These are phyloP conservation scores for Suillus ampliporus DNA, from an alignment of 768 basidiomycete genomes.

Conservation along the genomic window DNA sequence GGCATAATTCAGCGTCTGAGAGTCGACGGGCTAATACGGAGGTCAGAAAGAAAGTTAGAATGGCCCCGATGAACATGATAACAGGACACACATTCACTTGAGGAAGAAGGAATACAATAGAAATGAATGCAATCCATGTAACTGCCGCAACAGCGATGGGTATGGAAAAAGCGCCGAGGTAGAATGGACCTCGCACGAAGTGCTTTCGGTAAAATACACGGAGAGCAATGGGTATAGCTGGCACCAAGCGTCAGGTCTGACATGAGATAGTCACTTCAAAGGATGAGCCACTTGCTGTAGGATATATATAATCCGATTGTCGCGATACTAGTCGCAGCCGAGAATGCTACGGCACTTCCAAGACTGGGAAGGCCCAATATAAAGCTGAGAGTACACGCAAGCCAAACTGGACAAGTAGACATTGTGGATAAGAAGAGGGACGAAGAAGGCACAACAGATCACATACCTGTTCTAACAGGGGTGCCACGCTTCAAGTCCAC, in stretches of 20 bases:
- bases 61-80: not conserved
- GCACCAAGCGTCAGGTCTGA: not conserved
- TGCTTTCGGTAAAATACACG: conserved; percentile 63
- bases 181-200: conserved; percentile 74
- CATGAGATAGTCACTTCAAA: not conserved
- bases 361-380: conserved; percentile 75
- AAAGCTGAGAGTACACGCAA: conserved; percentile 78
- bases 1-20: conserved; percentile 76
- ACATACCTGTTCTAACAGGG: conserved; percentile 69
- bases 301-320: conserved; percentile 81
- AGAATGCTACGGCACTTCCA: conserved; percentile 73
- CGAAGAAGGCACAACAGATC: not conserved
- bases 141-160: conserved; percentile 62
- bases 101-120: conserved; percentile 76
- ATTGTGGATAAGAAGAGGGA: too few relatives aligned
- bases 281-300: conserved; percentile 51
- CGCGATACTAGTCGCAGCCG: conserved; percentile 60
- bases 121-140: conserved; percentile 75
- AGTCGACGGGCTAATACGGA: conserved; percentile 58
- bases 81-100: conserved; percentile 56
- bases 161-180: conserved; percentile 67
- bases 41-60: not conserved
- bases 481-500: conserved; percentile 63
- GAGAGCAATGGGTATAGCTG: conserved; percentile 72
- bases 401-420: conserved; percentile 70